phyloP scores from a whole-genome alignment of 176 grass and related monocot genomes.

The Elymus sibiricus region DNA sequence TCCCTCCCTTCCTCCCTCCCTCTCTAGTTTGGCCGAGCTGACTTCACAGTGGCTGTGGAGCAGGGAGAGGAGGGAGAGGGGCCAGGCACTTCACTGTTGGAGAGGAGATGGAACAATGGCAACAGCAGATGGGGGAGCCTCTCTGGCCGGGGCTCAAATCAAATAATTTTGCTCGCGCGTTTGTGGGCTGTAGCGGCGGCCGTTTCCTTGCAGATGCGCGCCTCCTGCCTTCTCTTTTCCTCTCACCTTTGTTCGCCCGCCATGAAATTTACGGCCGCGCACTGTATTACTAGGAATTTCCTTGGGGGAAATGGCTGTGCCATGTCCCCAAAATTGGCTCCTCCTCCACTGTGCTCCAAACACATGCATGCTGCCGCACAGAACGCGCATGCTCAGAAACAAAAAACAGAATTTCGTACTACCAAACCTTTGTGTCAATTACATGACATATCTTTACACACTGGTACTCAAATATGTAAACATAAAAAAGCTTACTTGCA shows the following conservation, averaged over 20 bases:
- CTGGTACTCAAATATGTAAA: too few relatives aligned
- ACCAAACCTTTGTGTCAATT: not conserved
- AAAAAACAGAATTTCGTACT: not conserved
- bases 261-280: not conserved
- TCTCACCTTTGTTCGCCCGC: not conserved
- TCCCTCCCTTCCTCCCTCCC: not conserved
- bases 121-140: not conserved
- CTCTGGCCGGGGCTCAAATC: not conserved
- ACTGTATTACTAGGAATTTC: not conserved
- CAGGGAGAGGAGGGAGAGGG: not conserved
- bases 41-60: constrained; percentile 30
- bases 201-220: not conserved
- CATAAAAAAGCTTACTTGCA: too few relatives aligned
- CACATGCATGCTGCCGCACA: not conserved
- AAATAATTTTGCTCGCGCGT: not conserved
- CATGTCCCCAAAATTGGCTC: not conserved
- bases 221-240: not conserved
- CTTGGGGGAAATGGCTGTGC: not conserved
- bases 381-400: not conserved
- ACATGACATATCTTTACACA: not conserved
- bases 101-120: constrained; percentile 32
- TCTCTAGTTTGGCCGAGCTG: constrained; percentile 27
- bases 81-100: constrained; percentile 7
- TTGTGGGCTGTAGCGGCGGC: not conserved
- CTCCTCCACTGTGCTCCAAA: not conserved